Conservation (phyloP, 176 grass and related monocot genomes). For the Aegilops speltoides region DNA sequence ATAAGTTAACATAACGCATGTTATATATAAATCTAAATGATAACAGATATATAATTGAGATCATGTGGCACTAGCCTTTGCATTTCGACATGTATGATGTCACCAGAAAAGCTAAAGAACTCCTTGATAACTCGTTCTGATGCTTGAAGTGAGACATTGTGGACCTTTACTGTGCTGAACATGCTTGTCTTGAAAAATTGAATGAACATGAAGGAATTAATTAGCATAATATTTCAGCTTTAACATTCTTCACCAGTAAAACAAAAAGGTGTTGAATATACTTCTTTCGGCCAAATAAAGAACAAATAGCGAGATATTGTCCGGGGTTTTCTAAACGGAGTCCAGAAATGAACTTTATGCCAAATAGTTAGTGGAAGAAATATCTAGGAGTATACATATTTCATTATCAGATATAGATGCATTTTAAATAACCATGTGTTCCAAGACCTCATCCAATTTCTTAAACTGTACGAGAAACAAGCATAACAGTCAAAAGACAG, state of each 20-base stretch:
- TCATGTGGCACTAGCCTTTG: slow-evolving; percentile 46
- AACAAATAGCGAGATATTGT: neutral
- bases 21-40: neutral
- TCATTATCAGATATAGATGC: neutral
- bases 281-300: neutral
- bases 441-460: neutral
- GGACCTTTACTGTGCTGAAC: slow-evolving; percentile 64
- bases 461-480: neutral
- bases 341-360: neutral
- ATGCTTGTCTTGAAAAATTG: slow-evolving; percentile 37
- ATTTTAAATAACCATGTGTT: neutral
- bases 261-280: neutral
- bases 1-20: slow-evolving; percentile 8
- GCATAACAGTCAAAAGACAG: neutral
- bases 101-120: slow-evolving; percentile 75
- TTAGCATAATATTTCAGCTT: neutral
- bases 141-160: slow-evolving; percentile 67
- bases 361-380: neutral
- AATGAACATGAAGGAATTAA: neutral
- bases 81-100: slow-evolving; percentile 65
- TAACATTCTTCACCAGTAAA: neutral
- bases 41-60: slow-evolving; percentile 1
- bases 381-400: neutral
- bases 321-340: neutral
- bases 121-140: slow-evolving; percentile 66